These are phyloP conservation scores for Colletotrichum sp. DNA, from an alignment of 2,329 filamentous ascomycete species.

Conservation along the genomic window DNA sequence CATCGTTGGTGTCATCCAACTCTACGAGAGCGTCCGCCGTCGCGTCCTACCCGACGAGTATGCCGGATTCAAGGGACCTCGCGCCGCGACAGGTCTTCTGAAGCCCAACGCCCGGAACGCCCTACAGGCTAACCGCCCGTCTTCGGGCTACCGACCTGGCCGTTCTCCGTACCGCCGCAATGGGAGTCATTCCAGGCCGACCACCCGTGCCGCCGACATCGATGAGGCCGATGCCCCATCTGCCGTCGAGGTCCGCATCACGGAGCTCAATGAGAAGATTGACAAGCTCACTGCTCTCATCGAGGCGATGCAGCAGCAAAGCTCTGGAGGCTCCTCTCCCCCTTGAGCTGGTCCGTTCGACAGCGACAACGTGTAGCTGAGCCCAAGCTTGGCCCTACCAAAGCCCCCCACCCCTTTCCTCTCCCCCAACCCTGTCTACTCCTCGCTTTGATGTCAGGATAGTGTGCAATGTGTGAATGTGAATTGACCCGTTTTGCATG, in stretches of 20 bases:
- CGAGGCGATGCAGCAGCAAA: slow-evolving; percentile 49
- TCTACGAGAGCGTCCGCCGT: slow-evolving; percentile 63
- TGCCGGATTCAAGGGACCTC: slow-evolving; percentile 54
- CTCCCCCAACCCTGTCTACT: not conserved
- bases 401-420: not conserved
- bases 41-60: slow-evolving; percentile 46
- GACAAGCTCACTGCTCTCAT: slow-evolving; percentile 61
- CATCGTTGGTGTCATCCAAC: slow-evolving; percentile 70
- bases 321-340: not conserved
- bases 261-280: slow-evolving; percentile 62
- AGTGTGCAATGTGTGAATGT: not conserved
- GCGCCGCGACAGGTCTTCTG: slow-evolving; percentile 27
- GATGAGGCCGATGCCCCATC: slow-evolving; percentile 40
- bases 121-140: slow-evolving; percentile 25
- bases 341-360: not conserved
- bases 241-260: slow-evolving; percentile 55
- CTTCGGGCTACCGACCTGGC: slow-evolving; percentile 25
- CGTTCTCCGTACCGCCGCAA: slow-evolving; percentile 23
- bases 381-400: not conserved
- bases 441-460: not conserved
- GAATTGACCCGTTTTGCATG: not conserved
- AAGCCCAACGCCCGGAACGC: slow-evolving; percentile 23
- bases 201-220: slow-evolving; percentile 27
- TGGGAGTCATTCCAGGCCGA: slow-evolving; percentile 18
- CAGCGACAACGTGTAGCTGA: not conserved